Conservation (phyloP, 306 rosid species). For the Sindora glabra region DNA sequence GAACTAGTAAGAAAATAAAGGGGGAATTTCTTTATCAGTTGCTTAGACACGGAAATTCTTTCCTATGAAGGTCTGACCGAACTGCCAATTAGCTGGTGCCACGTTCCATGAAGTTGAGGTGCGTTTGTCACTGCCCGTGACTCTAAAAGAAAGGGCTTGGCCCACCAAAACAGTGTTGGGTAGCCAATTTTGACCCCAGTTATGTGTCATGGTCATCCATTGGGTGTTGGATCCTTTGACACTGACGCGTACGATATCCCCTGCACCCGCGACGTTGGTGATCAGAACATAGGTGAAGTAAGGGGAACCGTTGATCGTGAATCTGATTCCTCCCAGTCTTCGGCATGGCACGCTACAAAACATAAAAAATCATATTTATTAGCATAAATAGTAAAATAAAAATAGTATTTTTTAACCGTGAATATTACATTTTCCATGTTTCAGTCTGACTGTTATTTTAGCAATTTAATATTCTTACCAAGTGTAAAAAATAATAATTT, state of each 20-base stretch:
- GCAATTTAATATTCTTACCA: too few relatives aligned
- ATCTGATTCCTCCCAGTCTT: slow-evolving; percentile 35
- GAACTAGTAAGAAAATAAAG: too few relatives aligned
- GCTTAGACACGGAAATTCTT: slow-evolving; percentile 6
- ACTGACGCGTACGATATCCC: too few relatives aligned
- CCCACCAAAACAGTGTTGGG: slow-evolving; percentile 31
- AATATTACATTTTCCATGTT: too few relatives aligned
- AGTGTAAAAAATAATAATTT: too few relatives aligned
- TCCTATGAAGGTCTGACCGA: slow-evolving; percentile 30
- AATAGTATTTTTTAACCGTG: too few relatives aligned
- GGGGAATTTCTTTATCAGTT: too few relatives aligned
- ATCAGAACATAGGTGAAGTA: slow-evolving; percentile 33
- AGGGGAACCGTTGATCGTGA: slow-evolving; percentile 31
- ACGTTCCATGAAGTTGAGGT: slow-evolving; percentile 17
- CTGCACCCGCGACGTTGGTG: slow-evolving; percentile 35
- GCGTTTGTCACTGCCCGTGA: slow-evolving; percentile 24
- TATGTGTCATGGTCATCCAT: slow-evolving; percentile 31
- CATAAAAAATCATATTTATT: too few relatives aligned
- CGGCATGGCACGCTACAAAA: slow-evolving; percentile 27
- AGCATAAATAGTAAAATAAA: too few relatives aligned
- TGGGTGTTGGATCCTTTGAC: slow-evolving; percentile 26
- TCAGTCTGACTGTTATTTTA: too few relatives aligned
- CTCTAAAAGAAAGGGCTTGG: slow-evolving; percentile 31
- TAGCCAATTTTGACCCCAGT: slow-evolving; percentile 40
- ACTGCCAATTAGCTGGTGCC: slow-evolving; percentile 31